A percentile compares a stretch with the other conserved stretches of the same genome.
phyloP scores from a whole-genome alignment of 805 yeast species.

The Yarrowia yakushimensis region DNA sequence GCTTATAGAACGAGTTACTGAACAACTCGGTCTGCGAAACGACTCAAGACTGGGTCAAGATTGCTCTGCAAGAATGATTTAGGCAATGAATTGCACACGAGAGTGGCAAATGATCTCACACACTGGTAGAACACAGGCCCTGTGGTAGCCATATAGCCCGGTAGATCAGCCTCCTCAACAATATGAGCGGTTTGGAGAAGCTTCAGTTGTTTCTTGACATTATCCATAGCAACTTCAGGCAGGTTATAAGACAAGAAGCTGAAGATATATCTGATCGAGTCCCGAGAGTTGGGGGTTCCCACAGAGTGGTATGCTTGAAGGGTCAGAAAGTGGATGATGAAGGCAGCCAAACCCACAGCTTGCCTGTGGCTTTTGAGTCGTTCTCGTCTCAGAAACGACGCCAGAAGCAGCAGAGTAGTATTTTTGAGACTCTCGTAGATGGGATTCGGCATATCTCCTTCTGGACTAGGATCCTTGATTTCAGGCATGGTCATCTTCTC shows the following conservation, averaged over 20 bases:
- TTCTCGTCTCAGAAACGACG: background rate
- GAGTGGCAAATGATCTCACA: background rate
- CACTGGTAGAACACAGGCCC: background rate
- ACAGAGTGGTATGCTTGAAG: background rate
- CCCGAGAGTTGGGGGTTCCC: background rate
- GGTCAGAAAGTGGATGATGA: background rate
- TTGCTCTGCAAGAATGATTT: background rate
- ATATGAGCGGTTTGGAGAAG: background rate
- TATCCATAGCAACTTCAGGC: background rate
- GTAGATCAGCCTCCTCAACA: background rate
- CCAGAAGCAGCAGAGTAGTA: background rate
- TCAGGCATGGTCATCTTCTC: background rate
- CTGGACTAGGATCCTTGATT: too few species aligned
- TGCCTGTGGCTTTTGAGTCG: background rate
- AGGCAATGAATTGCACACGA: background rate
- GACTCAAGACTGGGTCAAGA: background rate
- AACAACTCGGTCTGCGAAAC: background rate
- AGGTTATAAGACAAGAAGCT: background rate
- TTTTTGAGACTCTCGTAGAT: background rate
- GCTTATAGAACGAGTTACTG: background rate
- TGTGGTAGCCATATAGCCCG: background rate
- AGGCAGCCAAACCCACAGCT: background rate
- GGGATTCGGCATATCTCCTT: background rate
- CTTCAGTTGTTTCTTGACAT: background rate
- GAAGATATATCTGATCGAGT: background rate